Evolutionary conservation across 306 rosid species (phyloP).

Genomic region (Rosa multiflora): DNA sequence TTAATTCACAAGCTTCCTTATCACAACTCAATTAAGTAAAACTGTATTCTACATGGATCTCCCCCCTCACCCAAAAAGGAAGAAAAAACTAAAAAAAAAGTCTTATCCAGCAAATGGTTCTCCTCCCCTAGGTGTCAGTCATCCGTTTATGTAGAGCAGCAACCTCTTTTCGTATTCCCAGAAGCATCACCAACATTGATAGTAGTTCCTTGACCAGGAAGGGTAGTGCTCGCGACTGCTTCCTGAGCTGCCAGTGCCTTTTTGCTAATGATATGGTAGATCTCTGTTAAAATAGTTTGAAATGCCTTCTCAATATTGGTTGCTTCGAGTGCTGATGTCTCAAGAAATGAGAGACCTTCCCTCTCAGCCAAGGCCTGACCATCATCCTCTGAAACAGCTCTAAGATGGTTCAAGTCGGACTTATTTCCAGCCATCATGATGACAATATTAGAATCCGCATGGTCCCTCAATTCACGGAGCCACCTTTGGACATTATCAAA

Average conservation of each 20-base stretch:
- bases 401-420: slow-evolving; percentile 84
- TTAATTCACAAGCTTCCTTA: slow-evolving; percentile 48
- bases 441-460: slow-evolving; percentile 94
- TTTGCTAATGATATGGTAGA: slow-evolving; percentile 93
- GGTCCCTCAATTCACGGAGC: slow-evolving; percentile 97
- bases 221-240: slow-evolving; percentile 48
- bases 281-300: slow-evolving; percentile 92
- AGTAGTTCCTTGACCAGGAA: slow-evolving; percentile 95
- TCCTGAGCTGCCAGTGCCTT: slow-evolving; percentile 99
- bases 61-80: slow-evolving; percentile 48
- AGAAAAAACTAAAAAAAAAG: slow-evolving; percentile 21
- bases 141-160: slow-evolving; percentile 61
- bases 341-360: slow-evolving; percentile 96
- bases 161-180: slow-evolving; percentile 60
- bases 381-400: slow-evolving; percentile 83
- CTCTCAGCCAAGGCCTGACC: slow-evolving; percentile 90
- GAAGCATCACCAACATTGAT: slow-evolving; percentile 75
- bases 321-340: slow-evolving; percentile 96
- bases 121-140: slow-evolving; percentile 28
- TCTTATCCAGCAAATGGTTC: slow-evolving; percentile 35
- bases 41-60: slow-evolving; percentile 61
- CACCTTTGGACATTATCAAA: slow-evolving; percentile 94
- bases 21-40: slow-evolving; percentile 56
- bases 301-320: slow-evolving; percentile 95
- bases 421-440: slow-evolving; percentile 99